Evolutionary conservation across 2,329 filamentous ascomycete species (phyloP).

Genomic region (Shiraia sp.): DNA sequence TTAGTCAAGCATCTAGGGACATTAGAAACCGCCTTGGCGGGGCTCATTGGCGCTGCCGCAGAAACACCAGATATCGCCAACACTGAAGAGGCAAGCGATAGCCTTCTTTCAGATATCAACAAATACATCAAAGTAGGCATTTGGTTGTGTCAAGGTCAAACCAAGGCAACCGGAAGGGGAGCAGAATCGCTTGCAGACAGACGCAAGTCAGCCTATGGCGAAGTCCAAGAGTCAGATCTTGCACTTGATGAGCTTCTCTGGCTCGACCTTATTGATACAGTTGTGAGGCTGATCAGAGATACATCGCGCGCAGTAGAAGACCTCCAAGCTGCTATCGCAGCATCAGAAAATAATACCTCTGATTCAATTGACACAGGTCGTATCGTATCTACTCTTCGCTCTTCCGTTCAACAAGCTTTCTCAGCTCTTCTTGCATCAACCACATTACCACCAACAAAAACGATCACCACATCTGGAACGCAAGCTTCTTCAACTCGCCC

Average conservation of each 20-base stretch:
- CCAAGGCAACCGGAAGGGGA: slow-evolving; percentile 57
- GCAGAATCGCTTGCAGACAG: slow-evolving; percentile 44
- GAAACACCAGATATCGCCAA: slow-evolving; percentile 61
- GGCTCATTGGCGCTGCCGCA: slow-evolving; percentile 67
- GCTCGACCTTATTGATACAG: slow-evolving; percentile 66
- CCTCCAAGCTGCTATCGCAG: slow-evolving; percentile 34
- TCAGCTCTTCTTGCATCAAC: slow-evolving; percentile 81
- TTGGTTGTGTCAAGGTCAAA: slow-evolving; percentile 91
- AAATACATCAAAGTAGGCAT: slow-evolving; percentile 93
- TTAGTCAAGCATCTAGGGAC: slow-evolving; percentile 80
- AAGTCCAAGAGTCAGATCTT: slow-evolving; percentile 61
- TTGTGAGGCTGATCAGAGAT: slow-evolving; percentile 59
- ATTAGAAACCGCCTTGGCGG: slow-evolving; percentile 76
- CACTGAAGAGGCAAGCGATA: slow-evolving; percentile 69
- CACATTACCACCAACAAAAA: slow-evolving; percentile 31
- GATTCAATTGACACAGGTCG: slow-evolving; percentile 59
- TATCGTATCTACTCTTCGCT: slow-evolving; percentile 70
- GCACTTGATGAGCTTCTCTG: slow-evolving; percentile 66
- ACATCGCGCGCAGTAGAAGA: slow-evolving; percentile 53
- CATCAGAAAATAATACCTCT: slow-evolving; percentile 16
- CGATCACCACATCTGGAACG: slow-evolving; percentile 24
- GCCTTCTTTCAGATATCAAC: slow-evolving; percentile 76
- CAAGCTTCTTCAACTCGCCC: slow-evolving; percentile 17
- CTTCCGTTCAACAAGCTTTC: slow-evolving; percentile 86
- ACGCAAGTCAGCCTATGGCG: slow-evolving; percentile 37